Evolutionary conservation across 148 eudicot genomes (phyloP), one percentile per base, ranked within the genome.

Genomic region (Drosera capensis): DNA sequence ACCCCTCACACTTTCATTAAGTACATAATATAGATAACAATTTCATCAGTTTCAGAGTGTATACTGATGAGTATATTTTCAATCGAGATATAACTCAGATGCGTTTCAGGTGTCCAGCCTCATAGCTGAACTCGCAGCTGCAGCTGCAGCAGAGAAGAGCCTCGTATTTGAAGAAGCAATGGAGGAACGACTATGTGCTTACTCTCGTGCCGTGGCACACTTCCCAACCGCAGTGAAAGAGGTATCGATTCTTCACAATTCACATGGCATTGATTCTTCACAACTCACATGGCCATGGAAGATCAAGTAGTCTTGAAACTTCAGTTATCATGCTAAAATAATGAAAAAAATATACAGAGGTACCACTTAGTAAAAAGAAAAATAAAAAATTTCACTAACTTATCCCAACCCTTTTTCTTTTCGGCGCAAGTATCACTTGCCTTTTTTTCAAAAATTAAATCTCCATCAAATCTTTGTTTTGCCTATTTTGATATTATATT

Each of bases 151-250:
- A 17, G 99, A 84, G 61, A 90, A 84, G 56, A 78, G 76, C 8
- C 29, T 84, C 46, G 74, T 39, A 30, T 90, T 90, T 45, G 99
- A 90, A 22, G 77, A 52, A 40, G 71, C 72, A 9, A 62, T 90
- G 58, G 99, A 75, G 59, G 93, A 80, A 15, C 64, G 99, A 37
- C 56, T 90, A 43, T 90, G 93, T 73, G 99, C 99, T 57, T 90
- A 90, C 61, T 71, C 99, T 1, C 79, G 93, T 5, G 82, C 95
- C 46, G 99, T 90, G 16, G 81, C 95, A 21, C 99, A 90, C 63
- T 90, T 90, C 57, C 99, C 99, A 20, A 84, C 99, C 7, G 99
- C 99, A 25, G 99, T 90, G 16, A 90, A 90, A 55, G 99, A 90
- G 93, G 97, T 90, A 70, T 47, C n/a, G n/a, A 8, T 0, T 41